Evolutionary conservation across 306 rosid genomes (phyloP).

Genomic region (Medicago lupulina): DNA sequence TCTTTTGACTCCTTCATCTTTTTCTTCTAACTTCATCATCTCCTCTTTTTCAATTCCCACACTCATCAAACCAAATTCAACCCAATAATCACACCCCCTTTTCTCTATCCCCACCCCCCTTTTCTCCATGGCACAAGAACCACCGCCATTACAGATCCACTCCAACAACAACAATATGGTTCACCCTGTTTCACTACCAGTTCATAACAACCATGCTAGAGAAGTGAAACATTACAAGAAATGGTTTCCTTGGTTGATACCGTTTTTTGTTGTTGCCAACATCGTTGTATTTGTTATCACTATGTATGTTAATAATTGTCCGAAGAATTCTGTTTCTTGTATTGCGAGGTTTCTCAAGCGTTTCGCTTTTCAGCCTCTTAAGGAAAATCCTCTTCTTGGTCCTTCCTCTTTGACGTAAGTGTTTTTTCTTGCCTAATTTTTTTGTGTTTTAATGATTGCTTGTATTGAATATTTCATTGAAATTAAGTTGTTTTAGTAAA

Average conservation of each 20-base stretch:
- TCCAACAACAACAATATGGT: conserved; percentile 49
- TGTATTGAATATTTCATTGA: background rate
- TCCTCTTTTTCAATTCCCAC: background rate
- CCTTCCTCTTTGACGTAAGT: conserved; percentile 90
- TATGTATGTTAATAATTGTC: conserved; percentile 93
- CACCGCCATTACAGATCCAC: conserved; percentile 45
- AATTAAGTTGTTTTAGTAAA: background rate
- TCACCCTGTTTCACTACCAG: conserved; percentile 57
- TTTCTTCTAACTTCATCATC: background rate
- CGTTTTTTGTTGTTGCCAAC: conserved; percentile 69
- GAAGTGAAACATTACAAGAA: conserved; percentile 70
- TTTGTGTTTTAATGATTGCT: background rate
- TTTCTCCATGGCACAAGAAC: background rate
- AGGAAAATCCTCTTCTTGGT: conserved; percentile 92
- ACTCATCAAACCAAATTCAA: background rate
- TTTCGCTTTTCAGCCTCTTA: conserved; percentile 89
- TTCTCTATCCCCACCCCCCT: too few species aligned
- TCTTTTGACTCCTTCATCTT: conserved; percentile 16
- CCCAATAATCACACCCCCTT: background rate
- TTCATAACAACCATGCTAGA: background rate
- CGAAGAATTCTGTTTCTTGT: conserved; percentile 75
- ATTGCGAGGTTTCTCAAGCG: conserved; percentile 74
- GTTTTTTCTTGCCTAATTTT: background rate
- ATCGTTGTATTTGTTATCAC: conserved; percentile 61
- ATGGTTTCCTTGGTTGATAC: conserved; percentile 83